These are phyloP conservation scores for Verticillium isaacii DNA, from an alignment of 2,329 filamentous ascomycete genomes.

Conservation along the genomic window DNA sequence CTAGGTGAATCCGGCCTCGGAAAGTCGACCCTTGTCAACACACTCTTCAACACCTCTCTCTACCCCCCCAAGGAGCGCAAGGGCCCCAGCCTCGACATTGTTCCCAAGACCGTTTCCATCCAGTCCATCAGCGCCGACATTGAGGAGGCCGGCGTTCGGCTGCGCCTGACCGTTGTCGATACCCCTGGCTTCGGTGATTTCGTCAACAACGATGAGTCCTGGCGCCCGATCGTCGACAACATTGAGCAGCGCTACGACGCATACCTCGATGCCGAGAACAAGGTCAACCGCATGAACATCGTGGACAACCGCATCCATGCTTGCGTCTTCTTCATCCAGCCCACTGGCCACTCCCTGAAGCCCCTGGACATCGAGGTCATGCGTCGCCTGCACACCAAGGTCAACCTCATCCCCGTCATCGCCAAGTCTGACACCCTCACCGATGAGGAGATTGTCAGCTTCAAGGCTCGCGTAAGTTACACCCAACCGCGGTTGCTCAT, in stretches of 20 bases:
- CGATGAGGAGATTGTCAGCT: slow-evolving; percentile 88
- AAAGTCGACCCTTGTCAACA: slow-evolving; percentile 99
- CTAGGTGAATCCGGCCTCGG: slow-evolving; percentile 96
- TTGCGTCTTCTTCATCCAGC: slow-evolving; percentile 99
- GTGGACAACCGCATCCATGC: slow-evolving; percentile 98
- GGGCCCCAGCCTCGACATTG: slow-evolving; percentile 93
- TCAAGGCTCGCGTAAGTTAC: slow-evolving; percentile 87
- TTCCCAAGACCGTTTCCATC: slow-evolving; percentile 95
- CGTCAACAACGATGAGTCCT: slow-evolving; percentile 99
- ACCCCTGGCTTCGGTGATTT: slow-evolving; percentile 98
- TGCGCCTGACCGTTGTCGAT: slow-evolving; percentile 94
- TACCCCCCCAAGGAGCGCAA: slow-evolving; percentile 99
- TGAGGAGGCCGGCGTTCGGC: slow-evolving; percentile 95
- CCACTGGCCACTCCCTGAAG: slow-evolving; percentile 96
- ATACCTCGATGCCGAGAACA: slow-evolving; percentile 98
- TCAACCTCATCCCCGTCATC: slow-evolving; percentile 98
- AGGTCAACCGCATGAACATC: slow-evolving; percentile 99
- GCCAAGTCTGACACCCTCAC: slow-evolving; percentile 98
- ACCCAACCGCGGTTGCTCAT: background rate
- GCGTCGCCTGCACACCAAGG: slow-evolving; percentile 98
- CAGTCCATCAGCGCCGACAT: slow-evolving; percentile 96
- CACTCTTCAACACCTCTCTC: slow-evolving; percentile 97
- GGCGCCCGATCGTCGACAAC: slow-evolving; percentile 98
- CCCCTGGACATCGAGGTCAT: slow-evolving; percentile 98
- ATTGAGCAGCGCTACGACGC: slow-evolving; percentile 99